Evolutionary conservation across 148 eudicot species (phyloP), one percentile per base, ranked within the genome.

Genomic region (Camellia lanceoleosa): DNA sequence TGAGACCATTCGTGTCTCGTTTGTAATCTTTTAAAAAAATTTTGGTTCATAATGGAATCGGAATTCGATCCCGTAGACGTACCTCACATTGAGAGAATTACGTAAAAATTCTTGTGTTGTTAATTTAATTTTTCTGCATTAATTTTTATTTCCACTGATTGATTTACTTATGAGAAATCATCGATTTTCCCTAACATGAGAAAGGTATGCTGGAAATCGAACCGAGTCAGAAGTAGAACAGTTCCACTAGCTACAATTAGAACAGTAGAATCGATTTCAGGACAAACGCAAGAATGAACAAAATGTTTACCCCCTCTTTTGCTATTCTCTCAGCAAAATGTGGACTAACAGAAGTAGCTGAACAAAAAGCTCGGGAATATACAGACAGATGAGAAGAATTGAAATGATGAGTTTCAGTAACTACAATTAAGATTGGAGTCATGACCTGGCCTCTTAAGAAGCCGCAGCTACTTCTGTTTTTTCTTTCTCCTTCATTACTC

Each of bases 381-480:
- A 72, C 16, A 11, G 6, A 44, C 11, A 19, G 54, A 59, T 41
- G 7, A 60, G 38, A 75, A 18, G 16, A 61, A 42, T 54, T 15
- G 18, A 52, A 72, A 68, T 7, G 10, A 16, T 11, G 13, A 72
- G 55, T 62, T 47, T 18, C 59, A 23, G 44, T 23, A 66, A 51
- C 80, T 66, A 65, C 80, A 77, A 43, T 38, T 30, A 18, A 11
- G 23, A 55, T 41, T 10, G 61, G 72, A 52, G 42, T 51, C 44
- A 68, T 38, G 5, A 70, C 38, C 46, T 51, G 65, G 64, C 56
- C n/a, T 42, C 58, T 65, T 70, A 77, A 62, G 86, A 61, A 78
- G 89, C 86, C 74, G 91, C 87, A 76, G 79, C 85, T 68, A 81
- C 92, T 84, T 84, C 86, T 67, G 90, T 76, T 86, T 92, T 90